phyloP scores from a whole-genome alignment of 1,284 basidiomycete species.

The Stygiomarasmius scandens region DNA sequence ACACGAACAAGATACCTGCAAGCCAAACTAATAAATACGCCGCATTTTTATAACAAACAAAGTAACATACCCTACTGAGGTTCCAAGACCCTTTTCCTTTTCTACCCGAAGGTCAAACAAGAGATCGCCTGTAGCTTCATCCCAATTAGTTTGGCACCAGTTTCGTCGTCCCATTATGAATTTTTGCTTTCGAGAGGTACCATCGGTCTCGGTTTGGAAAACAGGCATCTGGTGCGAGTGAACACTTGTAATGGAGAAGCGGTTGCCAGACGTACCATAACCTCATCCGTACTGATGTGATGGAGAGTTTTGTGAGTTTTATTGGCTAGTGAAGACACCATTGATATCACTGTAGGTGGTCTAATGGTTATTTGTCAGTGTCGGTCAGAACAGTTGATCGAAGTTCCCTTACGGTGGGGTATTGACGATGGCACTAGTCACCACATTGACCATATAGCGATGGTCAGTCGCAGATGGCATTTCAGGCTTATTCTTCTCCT shows the following conservation, averaged over 20 bases:
- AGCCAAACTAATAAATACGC: constrained; percentile 3
- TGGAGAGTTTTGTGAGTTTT: constrained; percentile 88
- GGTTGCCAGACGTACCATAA: constrained; percentile 58
- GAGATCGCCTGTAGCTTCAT: constrained; percentile 64
- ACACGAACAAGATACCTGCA: constrained; percentile 50
- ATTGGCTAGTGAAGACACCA: constrained; percentile 80
- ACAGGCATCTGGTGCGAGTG: constrained; percentile 64
- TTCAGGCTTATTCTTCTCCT: constrained; percentile 50
- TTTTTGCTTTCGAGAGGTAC: constrained; percentile 68
- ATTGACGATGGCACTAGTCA: constrained; percentile 66
- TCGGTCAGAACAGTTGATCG: not conserved
- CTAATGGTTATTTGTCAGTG: constrained; percentile 12
- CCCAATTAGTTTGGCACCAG: constrained; percentile 81
- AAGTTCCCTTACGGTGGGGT: constrained; percentile 64
- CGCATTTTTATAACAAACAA: not conserved
- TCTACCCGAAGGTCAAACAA: constrained; percentile 91
- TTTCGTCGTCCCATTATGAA: constrained; percentile 88
- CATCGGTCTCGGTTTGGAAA: constrained; percentile 81
- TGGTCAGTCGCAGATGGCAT: constrained; percentile 62
- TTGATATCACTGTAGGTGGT: constrained; percentile 76
- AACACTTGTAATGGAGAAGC: not conserved
- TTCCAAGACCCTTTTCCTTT: constrained; percentile 76
- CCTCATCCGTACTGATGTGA: constrained; percentile 78
- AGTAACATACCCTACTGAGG: constrained; percentile 66
- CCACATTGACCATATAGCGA: constrained; percentile 51